These are phyloP conservation scores for Biscogniauxia marginata DNA, from an alignment of 2,329 filamentous ascomycete genomes.

Conservation along the genomic window DNA sequence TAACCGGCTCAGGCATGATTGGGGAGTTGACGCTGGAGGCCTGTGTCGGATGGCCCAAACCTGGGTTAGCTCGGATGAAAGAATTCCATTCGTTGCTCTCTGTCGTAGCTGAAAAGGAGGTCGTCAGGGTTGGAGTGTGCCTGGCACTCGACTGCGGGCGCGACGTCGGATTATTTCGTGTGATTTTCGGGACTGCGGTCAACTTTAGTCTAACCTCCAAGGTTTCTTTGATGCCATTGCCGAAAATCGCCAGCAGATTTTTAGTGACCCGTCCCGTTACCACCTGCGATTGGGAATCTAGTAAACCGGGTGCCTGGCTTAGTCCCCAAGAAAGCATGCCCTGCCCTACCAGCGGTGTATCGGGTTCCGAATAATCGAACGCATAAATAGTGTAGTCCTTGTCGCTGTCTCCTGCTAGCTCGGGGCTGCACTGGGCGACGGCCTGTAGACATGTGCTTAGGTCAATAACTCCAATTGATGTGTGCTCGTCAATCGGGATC, in stretches of 20 bases:
- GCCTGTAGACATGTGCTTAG: conserved; percentile 84
- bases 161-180: conserved; percentile 23
- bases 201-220: conserved; percentile 90
- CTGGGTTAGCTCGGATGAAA: conserved; percentile 71
- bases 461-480: conserved; percentile 83
- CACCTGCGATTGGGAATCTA: conserved; percentile 56
- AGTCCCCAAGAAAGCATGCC: conserved; percentile 89
- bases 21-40: conserved; percentile 29
- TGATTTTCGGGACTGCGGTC: conserved; percentile 67
- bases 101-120: conserved; percentile 43
- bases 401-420: conserved; percentile 70
- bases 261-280: conserved; percentile 89
- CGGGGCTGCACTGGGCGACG: conserved; percentile 75
- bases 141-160: conserved; percentile 17
- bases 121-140: conserved; percentile 14
- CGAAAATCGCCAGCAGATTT: conserved; percentile 81
- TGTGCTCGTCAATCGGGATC: conserved; percentile 74
- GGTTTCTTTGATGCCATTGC: conserved; percentile 79
- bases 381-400: conserved; percentile 96
- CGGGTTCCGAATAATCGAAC: conserved; percentile 93
- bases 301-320: conserved; percentile 36
- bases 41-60: conserved; percentile 40
- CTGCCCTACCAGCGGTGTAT: conserved; percentile 89
- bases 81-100: conserved; percentile 77
- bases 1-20: conserved; percentile 33